Base-by-base conservation (phyloP, 768 basidiomycete species). In the Phylloporus scabripes region DNA sequence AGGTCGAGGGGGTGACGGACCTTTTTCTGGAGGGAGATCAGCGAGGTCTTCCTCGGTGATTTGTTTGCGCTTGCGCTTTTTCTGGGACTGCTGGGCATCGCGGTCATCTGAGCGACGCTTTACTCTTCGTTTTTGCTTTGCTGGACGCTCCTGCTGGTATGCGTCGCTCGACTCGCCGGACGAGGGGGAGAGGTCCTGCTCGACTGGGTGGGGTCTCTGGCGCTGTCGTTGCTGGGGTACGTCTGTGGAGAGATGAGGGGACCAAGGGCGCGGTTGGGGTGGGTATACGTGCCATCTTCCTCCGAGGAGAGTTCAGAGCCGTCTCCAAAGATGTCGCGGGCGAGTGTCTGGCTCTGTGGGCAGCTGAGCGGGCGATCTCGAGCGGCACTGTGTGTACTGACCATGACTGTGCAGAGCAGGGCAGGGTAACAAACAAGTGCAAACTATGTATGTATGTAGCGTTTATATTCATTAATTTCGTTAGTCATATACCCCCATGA, bases 301-400 rank as follows among this genome's bases (percentile, higher is more conserved):
- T 83, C 82, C 8, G 81, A 81, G 0, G 88, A 91, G 8, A 91
- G 79, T 53, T 94, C 92, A 3, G 89, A 90, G 59, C 87, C 87
- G 33, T 85, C 85, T 52, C 87, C 89, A 60, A 92, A 92, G 49
- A 91, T 84, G 60, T 85, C 83, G 44, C 79, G 81, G 49, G 78
- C 83, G 29, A 84, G 80, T 45, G 74, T 60, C 31, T 66, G 61
- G 0, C 46, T 48, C 56, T 54, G 42, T 7, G 4, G 0, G 0
- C 3, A 32, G 5, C 21, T 32, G 36, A 42, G 12, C 2, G 15
- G 3, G 1, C 17, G 4, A 10, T 10, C 10, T 15, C 14, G 4
- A 18, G 18, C 3, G 26, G 7, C 3, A 9, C 26, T 37, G 18
- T 5, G 18, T 24, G 28, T 3, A 48, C 52, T 45, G 40, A 57